Evolutionary conservation across 2,329 filamentous ascomycete genomes (phyloP).

Genomic region (Chaetomiaceae sp.): DNA sequence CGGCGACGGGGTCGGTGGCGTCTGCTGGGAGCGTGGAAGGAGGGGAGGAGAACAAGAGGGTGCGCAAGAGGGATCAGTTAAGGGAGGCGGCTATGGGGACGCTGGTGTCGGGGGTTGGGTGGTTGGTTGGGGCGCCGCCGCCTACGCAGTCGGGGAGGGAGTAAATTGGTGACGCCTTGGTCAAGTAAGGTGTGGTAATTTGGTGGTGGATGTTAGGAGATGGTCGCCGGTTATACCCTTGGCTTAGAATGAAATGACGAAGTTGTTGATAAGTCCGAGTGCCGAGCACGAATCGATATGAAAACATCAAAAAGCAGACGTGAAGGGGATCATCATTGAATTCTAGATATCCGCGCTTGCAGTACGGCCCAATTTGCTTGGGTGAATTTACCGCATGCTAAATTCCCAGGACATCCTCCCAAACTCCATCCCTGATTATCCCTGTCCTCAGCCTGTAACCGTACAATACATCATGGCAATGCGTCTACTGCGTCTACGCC

Average conservation of each 20-base stretch:
- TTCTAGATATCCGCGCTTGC: too few relatives aligned
- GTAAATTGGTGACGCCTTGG: not conserved
- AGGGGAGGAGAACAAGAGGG: constrained; percentile 35
- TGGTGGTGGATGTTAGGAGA: not conserved
- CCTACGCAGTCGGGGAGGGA: constrained; percentile 3
- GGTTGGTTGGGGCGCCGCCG: constrained; percentile 55
- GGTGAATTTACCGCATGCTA: not conserved
- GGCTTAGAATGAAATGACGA: not conserved
- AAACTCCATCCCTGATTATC: constrained; percentile 2
- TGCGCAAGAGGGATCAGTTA: constrained; percentile 68
- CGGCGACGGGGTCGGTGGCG: constrained; percentile 17
- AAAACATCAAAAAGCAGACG: too few relatives aligned
- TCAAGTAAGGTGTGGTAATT: not conserved
- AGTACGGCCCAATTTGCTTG: not conserved
- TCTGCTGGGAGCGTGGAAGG: constrained; percentile 14
- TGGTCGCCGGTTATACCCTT: not conserved
- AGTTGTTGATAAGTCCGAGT: not conserved
- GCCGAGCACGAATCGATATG: too few relatives aligned
- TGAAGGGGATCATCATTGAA: too few relatives aligned
- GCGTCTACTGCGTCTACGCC: not conserved
- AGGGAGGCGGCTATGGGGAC: constrained; percentile 64
- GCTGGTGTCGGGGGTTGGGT: constrained; percentile 62
- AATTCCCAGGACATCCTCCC: not conserved
- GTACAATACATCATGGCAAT: not conserved
- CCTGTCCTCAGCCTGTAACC: not conserved